Evolutionary conservation across 768 basidiomycete species (phyloP).

Genomic region (Leccinum fibrillosum): DNA sequence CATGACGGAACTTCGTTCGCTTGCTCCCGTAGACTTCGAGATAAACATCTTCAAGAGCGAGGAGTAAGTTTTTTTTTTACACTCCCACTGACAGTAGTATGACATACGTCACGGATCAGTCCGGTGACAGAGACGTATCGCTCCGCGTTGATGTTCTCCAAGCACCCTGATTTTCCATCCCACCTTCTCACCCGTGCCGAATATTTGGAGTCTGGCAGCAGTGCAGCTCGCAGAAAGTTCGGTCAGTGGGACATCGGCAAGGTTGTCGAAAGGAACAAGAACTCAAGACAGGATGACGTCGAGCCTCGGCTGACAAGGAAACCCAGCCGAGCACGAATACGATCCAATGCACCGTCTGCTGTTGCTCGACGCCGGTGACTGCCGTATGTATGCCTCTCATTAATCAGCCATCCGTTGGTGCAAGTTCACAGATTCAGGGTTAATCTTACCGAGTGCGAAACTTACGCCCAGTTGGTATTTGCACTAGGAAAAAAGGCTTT

Average conservation of each 20-base stretch:
- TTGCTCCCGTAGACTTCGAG: constrained; percentile 81
- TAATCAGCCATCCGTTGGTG: constrained; percentile 5
- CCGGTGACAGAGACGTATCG: constrained; percentile 65
- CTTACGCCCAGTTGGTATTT: neutral
- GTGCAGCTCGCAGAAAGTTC: constrained; percentile 74
- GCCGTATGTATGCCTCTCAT: neutral
- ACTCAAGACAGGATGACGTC: constrained; percentile 14
- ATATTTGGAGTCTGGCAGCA: constrained; percentile 81
- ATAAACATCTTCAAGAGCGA: constrained; percentile 68
- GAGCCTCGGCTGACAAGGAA: constrained; percentile 28
- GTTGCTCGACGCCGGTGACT: constrained; percentile 29
- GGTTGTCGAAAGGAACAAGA: constrained; percentile 23
- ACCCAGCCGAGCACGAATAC: constrained; percentile 26
- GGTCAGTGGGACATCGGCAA: constrained; percentile 48
- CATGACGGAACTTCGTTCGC: constrained; percentile 64
- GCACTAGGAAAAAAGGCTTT: neutral
- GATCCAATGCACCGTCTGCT: constrained; percentile 15
- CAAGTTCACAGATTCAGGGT: constrained; percentile 20
- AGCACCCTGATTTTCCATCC: constrained; percentile 46
- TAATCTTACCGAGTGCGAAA: constrained; percentile 8
- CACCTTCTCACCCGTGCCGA: constrained; percentile 72
- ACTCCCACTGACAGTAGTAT: constrained; percentile 7
- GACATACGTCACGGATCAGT: constrained; percentile 36
- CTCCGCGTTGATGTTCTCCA: constrained; percentile 58
- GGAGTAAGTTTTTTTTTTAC: constrained; percentile 54